Conservation (phyloP, 305 asterid genomes). For the Fraxinus xanthoxyloides region DNA sequence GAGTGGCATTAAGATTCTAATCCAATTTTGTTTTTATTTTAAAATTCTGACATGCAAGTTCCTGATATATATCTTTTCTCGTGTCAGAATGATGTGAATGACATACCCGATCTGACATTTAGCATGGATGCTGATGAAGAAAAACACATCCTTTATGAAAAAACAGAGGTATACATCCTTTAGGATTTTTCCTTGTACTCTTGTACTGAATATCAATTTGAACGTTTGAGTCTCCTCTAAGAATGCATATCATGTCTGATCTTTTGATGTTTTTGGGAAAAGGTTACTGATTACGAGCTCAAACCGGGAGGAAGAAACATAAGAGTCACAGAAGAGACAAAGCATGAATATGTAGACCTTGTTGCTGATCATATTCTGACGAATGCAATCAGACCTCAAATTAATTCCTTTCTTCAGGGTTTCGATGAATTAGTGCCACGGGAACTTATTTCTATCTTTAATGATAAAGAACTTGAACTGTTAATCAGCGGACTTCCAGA, state of each 20-base stretch:
- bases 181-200: slow-evolving; percentile 6
- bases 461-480: slow-evolving; percentile 94
- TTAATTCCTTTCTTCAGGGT: slow-evolving; percentile 91
- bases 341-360: slow-evolving; percentile 97
- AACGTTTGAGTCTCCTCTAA: not conserved
- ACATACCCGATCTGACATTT: slow-evolving; percentile 92
- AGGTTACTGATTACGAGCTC: slow-evolving; percentile 99
- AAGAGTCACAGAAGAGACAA: slow-evolving; percentile 96
- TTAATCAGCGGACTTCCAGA: slow-evolving; percentile 98
- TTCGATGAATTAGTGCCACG: slow-evolving; percentile 87
- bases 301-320: slow-evolving; percentile 98
- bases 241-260: slow-evolving; percentile 12
- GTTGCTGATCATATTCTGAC: slow-evolving; percentile 98
- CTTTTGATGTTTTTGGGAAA: slow-evolving; percentile 19
- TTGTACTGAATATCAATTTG: not conserved
- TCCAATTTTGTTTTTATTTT: not conserved
- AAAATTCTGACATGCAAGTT: slow-evolving; percentile 15
- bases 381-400: slow-evolving; percentile 97
- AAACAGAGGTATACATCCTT: slow-evolving; percentile 69
- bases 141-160: slow-evolving; percentile 94
- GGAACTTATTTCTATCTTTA: slow-evolving; percentile 86
- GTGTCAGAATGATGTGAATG: slow-evolving; percentile 93
- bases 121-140: slow-evolving; percentile 99
- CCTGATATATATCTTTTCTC: slow-evolving; percentile 26
- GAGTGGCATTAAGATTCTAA: slow-evolving; percentile 31